Conservation (phyloP, 1,284 basidiomycete species). For the Trametes versicolor region DNA sequence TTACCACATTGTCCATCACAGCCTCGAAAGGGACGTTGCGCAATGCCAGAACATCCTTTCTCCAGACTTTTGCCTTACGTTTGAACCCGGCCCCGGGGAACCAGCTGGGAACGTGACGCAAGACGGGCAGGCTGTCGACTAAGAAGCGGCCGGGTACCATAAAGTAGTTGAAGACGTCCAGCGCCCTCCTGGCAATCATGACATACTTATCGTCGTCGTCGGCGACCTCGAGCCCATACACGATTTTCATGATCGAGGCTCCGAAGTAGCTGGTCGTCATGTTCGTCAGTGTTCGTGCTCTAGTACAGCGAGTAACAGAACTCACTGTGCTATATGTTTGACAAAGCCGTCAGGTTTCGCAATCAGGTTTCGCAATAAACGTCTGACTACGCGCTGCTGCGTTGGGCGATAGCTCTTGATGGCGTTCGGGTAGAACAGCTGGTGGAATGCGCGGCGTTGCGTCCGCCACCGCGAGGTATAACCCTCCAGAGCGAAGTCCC, state of each 20-base stretch:
- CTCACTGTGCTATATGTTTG: constrained; percentile 12
- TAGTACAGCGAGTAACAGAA: not conserved
- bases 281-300: not conserved
- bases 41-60: constrained; percentile 24
- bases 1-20: not conserved
- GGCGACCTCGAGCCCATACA: constrained; percentile 17
- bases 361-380: constrained; percentile 6
- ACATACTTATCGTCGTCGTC: constrained; percentile 19
- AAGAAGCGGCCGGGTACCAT: constrained; percentile 20
- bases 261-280: constrained; percentile 14
- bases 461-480: constrained; percentile 15
- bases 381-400: constrained; percentile 9
- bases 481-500: constrained; percentile 16
- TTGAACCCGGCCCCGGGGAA: constrained; percentile 54
- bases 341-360: constrained; percentile 7
- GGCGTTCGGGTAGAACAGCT: constrained; percentile 17
- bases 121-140: constrained; percentile 15
- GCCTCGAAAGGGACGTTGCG: constrained; percentile 25
- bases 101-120: constrained; percentile 52
- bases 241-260: constrained; percentile 20
- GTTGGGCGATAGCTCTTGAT: constrained; percentile 13
- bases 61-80: constrained; percentile 50
- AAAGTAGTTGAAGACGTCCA: constrained; percentile 19
- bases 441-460: constrained; percentile 19
- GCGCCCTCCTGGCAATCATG: constrained; percentile 10